These are phyloP conservation scores for Aspergillus neoniger DNA, from an alignment of 2,329 filamentous ascomycete genomes.

Conservation along the genomic window DNA sequence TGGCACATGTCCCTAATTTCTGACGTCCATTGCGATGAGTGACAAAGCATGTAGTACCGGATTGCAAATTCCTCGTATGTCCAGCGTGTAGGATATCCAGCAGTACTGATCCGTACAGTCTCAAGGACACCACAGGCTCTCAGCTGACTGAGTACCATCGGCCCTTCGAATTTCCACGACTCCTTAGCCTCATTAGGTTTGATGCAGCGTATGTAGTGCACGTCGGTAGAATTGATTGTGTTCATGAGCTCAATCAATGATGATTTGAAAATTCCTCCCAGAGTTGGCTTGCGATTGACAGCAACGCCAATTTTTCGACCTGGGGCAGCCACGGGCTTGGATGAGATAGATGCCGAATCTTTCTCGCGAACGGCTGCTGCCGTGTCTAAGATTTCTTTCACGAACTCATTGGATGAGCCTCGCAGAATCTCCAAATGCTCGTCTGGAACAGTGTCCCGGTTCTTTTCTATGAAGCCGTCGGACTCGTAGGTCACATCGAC, in stretches of 20 bases:
- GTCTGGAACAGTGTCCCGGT: slow-evolving; percentile 96
- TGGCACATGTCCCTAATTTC: slow-evolving; percentile 95
- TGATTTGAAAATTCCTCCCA: slow-evolving; percentile 98
- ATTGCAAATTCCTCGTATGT: slow-evolving; percentile 98
- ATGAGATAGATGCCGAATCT: slow-evolving; percentile 67
- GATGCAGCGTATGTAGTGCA: slow-evolving; percentile 98
- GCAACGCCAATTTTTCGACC: slow-evolving; percentile 88
- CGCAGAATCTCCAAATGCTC: slow-evolving; percentile 94
- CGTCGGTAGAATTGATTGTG: slow-evolving; percentile 96
- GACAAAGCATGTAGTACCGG: slow-evolving; percentile 97
- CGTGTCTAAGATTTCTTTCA: slow-evolving; percentile 80
- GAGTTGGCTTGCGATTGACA: slow-evolving; percentile 91
- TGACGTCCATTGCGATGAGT: slow-evolving; percentile 84
- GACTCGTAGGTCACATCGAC: slow-evolving; percentile 98
- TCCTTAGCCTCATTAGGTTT: slow-evolving; percentile 98
- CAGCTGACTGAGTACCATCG: slow-evolving; percentile 96
- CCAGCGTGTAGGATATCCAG: slow-evolving; percentile 96
- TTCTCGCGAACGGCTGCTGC: slow-evolving; percentile 88
- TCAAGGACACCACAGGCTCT: slow-evolving; percentile 98
- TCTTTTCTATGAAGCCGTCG: slow-evolving; percentile 99
- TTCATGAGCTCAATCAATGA: slow-evolving; percentile 97
- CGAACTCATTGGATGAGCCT: slow-evolving; percentile 80
- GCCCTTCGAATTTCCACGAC: slow-evolving; percentile 96
- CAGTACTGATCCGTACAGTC: slow-evolving; percentile 95
- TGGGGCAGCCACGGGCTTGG: slow-evolving; percentile 69